These are phyloP conservation scores for Mallotus nudiflorus DNA, from an alignment of 345 rosid species.

Conservation along the genomic window DNA sequence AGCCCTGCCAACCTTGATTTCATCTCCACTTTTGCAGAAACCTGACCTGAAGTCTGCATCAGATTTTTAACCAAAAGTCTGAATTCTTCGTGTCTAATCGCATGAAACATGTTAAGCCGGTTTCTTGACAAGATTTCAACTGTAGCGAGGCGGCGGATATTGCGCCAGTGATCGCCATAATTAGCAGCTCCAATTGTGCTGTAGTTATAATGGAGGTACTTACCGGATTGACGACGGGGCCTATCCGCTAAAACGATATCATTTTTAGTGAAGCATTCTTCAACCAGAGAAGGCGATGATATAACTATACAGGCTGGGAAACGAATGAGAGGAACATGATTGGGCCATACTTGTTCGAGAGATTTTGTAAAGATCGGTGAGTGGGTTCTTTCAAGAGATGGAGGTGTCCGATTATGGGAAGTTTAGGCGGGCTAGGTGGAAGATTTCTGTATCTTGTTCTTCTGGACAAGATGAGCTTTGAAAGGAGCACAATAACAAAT, in stretches of 20 bases:
- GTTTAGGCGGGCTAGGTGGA: neutral
- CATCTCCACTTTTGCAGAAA: neutral
- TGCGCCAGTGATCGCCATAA: constrained; percentile 20
- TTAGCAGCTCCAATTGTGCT: neutral
- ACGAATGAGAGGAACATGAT: neutral
- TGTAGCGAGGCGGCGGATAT: constrained; percentile 3
- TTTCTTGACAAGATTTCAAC: constrained; percentile 3
- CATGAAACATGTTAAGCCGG: neutral
- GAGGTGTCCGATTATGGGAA: neutral
- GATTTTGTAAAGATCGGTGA: neutral
- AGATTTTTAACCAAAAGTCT: neutral
- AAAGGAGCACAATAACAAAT: too few relatives aligned
- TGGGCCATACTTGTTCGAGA: neutral
- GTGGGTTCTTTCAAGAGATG: neutral
- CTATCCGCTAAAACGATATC: neutral
- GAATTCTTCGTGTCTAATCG: constrained; percentile 1
- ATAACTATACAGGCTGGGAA: neutral
- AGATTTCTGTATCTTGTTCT: neutral
- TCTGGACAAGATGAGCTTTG: too few relatives aligned
- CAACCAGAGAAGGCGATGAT: neutral
- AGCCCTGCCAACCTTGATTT: neutral
- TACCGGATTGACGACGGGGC: neutral
- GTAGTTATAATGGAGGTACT: neutral
- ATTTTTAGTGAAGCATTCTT: constrained; percentile 1
- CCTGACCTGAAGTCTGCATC: neutral